phyloP scores from a whole-genome alignment of 2,329 filamentous ascomycete genomes.

The Gremmenia infestans region DNA sequence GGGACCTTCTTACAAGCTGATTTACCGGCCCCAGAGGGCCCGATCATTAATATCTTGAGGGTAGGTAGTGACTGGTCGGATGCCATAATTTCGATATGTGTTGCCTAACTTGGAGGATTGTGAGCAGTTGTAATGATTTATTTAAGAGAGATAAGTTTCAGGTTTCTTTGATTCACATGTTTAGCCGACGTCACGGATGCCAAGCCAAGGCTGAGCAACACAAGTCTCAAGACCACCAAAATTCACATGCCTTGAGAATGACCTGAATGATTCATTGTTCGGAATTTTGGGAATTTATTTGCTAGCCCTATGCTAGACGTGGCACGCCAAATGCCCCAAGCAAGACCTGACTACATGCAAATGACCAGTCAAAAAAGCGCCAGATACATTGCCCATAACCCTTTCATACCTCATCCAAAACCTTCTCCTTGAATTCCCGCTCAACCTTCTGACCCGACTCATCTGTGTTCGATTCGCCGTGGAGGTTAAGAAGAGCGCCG shows the following conservation, averaged over 20 bases:
- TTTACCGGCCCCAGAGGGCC: slow-evolving; percentile 51
- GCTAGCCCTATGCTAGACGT: slow-evolving; percentile 30
- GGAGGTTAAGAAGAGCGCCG: slow-evolving; percentile 89
- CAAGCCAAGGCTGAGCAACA: slow-evolving; percentile 6
- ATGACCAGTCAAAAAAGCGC: slow-evolving; percentile 31
- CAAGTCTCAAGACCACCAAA: slow-evolving; percentile 4
- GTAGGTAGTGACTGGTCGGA: slow-evolving; percentile 44
- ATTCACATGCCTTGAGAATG: slow-evolving; percentile 1
- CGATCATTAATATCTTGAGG: slow-evolving; percentile 51
- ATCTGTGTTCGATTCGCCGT: slow-evolving; percentile 94
- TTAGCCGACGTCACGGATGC: slow-evolving; percentile 12
- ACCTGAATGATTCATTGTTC: slow-evolving; percentile 17
- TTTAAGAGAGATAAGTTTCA: background rate
- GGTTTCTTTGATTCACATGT: slow-evolving; percentile 7
- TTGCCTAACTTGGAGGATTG: no score
- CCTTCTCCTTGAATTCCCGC: slow-evolving; percentile 98
- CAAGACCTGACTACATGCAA: slow-evolving; percentile 32
- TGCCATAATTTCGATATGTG: slow-evolving; percentile 31
- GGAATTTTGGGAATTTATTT: slow-evolving; percentile 28
- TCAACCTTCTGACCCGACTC: slow-evolving; percentile 98
- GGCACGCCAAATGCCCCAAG: slow-evolving; percentile 32
- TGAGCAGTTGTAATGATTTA: background rate
- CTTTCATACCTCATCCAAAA: slow-evolving; percentile 86
- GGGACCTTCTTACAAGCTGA: slow-evolving; percentile 41
- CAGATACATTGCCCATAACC: slow-evolving; percentile 18